Evolutionary conservation across 306 rosid species (phyloP).

Genomic region (Vachellia collinsii): DNA sequence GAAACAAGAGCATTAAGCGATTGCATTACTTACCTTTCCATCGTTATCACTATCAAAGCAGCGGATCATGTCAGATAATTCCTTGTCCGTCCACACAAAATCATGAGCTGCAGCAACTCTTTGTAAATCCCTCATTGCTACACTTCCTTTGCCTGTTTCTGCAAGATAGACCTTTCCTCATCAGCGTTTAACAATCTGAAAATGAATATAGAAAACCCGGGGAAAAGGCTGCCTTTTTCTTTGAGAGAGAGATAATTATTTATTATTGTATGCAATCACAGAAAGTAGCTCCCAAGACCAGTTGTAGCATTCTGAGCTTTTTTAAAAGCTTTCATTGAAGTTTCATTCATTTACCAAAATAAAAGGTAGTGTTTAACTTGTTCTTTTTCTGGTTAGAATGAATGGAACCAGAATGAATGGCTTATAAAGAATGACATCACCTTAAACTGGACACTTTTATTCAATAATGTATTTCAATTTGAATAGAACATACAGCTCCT

Average conservation of each 20-base stretch:
- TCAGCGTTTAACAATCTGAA: constrained; percentile 29
- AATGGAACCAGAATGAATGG: neutral
- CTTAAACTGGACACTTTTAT: constrained; percentile 16
- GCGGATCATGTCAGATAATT: constrained; percentile 72
- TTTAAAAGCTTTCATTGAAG: neutral
- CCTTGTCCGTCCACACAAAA: constrained; percentile 77
- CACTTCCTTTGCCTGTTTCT: constrained; percentile 73
- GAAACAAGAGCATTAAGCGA: constrained; percentile 7
- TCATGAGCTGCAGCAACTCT: constrained; percentile 79
- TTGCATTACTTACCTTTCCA: constrained; percentile 59
- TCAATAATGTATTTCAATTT: constrained; percentile 7
- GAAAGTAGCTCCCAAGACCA: neutral
- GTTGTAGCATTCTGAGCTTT: neutral
- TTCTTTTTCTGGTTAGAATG: constrained; percentile 6
- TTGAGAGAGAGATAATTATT: neutral
- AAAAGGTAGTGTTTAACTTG: constrained; percentile 4
- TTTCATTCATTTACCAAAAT: neutral
- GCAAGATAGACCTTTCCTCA: constrained; percentile 41
- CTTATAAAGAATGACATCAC: neutral
- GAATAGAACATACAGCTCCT: constrained; percentile 1
- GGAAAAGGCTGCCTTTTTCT: neutral
- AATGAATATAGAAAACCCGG: constrained; percentile 9
- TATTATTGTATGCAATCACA: neutral
- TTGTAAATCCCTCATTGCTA: constrained; percentile 58
- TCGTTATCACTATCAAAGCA: constrained; percentile 83